Conservation (phyloP, 2,329 filamentous ascomycete genomes). For the Diaporthe destruens region DNA sequence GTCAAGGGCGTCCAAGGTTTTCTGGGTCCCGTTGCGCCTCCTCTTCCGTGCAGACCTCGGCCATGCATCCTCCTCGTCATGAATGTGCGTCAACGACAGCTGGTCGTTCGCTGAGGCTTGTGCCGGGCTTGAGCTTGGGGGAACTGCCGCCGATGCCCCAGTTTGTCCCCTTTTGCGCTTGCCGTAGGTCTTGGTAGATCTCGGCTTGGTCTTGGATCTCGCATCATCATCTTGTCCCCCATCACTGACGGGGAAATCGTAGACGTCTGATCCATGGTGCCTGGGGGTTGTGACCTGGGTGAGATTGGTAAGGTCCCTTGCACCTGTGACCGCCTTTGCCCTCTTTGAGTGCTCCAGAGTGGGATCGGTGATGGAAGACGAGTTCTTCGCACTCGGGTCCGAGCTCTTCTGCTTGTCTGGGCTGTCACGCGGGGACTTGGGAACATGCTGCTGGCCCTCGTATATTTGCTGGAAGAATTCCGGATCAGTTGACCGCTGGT, state of each 20-base stretch:
- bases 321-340: not conserved
- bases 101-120: conserved; percentile 6
- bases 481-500: conserved; percentile 59
- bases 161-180: conserved; percentile 43
- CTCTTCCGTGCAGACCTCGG: conserved; percentile 37
- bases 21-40: not conserved
- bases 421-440: conserved; percentile 14
- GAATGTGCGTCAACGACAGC: not conserved
- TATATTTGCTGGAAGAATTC: conserved; percentile 62
- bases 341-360: conserved; percentile 37
- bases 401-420: conserved; percentile 32
- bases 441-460: conserved; percentile 57
- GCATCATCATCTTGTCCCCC: conserved; percentile 43
- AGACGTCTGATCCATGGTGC: conserved; percentile 48
- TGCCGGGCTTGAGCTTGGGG: conserved; percentile 16
- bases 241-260: conserved; percentile 61
- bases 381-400: conserved; percentile 35
- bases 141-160: not conserved
- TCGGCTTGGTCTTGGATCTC: conserved; percentile 30
- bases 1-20: conserved; percentile 20
- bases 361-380: conserved; percentile 49
- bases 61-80: conserved; percentile 10
- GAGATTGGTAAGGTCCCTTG: conserved; percentile 45
- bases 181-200: conserved; percentile 23
- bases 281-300: conserved; percentile 52